Base-by-base conservation (phyloP, 2,329 filamentous ascomycete genomes). In the Fusarium cicatricum region DNA sequence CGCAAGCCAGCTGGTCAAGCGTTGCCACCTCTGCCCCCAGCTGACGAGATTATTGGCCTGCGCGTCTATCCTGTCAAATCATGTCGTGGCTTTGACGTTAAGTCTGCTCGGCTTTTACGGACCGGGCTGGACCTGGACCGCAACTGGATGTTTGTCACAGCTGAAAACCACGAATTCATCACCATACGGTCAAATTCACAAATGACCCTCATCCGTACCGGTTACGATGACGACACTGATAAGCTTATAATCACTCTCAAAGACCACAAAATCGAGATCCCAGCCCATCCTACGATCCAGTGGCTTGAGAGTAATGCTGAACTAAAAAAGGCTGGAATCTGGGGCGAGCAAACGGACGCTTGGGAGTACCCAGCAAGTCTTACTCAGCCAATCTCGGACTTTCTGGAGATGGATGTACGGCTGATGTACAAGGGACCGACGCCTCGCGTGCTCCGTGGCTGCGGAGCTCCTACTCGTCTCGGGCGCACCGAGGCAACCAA, bases 51-150 rank as follows among this genome's bases (percentile, higher is more conserved):
- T 16, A 42, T 69, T 40, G 38, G 55, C 19, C 74, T 88, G 11
- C 80, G 80, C 51, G 78, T 88, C 64, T 88, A 88, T 68, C 86
- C 86, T 11, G 84, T 89, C 66, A 89, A 89, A 68, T 88, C 85
- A 56, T 89, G 86, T 64, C 84, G 86, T 39, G 86, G 86, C 10
- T 77, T 89, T 62, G 76, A 80, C 34, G 74, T 88, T 10, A 70
- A 78, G 14, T 78, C 76, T 3, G 79, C 83, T 2, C 76, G 74
- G 5, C 75, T 89, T 1, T 75, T 81, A 29, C 79, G 78, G 39
- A 80, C 83, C 4, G 86, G 86, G 0, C 77, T 89, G 11, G 83
- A 85, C 38, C 75, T 88, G 11, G 86, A 89, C 68, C 77, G 86
- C 7, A 81, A 84, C 60, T 89, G 86, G 85, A 89, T 89, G 86